Percentiles rank a stretch among this genome's conserved stretches.
Conservation (phyloP, 2,329 filamentous ascomycete species). For the Microsporum canis region DNA sequence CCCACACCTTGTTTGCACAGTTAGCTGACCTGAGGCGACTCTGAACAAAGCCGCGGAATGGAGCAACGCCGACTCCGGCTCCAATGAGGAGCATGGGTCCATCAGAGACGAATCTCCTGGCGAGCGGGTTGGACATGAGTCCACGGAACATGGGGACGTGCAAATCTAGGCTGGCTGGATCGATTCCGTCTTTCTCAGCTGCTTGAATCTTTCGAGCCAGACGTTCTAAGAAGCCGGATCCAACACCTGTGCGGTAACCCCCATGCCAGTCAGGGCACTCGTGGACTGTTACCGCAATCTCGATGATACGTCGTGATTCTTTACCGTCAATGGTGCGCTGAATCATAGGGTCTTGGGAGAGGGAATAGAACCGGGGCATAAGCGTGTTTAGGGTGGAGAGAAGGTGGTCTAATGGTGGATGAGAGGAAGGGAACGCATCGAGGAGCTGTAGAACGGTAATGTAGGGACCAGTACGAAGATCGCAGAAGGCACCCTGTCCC, state of each 20-base stretch:
- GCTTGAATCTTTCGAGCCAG: constrained; percentile 62
- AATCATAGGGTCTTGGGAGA: constrained; percentile 89
- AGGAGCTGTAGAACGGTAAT: constrained; percentile 78
- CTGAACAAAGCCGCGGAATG: constrained; percentile 95
- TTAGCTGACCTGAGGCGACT: constrained; percentile 86
- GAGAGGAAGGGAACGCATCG: constrained; percentile 80
- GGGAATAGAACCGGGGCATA: constrained; percentile 97
- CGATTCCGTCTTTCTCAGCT: constrained; percentile 50
- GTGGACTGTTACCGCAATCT: constrained; percentile 94
- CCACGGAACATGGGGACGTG: constrained; percentile 96
- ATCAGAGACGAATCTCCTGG: constrained; percentile 80
- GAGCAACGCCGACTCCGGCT: constrained; percentile 90
- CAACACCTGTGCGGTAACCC: constrained; percentile 66
- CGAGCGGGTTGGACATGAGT: constrained; percentile 91
- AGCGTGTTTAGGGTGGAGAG: constrained; percentile 71
- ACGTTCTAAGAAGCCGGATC: constrained; percentile 86
- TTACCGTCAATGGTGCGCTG: constrained; percentile 57
- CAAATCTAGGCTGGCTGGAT: constrained; percentile 46
- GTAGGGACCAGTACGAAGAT: constrained; percentile 80
- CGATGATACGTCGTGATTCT: constrained; percentile 67
- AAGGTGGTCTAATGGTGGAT: constrained; percentile 73
- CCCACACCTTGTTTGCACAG: constrained; percentile 96
- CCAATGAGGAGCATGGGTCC: constrained; percentile 97
- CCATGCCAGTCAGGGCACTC: constrained; percentile 69
- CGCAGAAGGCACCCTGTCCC: constrained; percentile 85